These are phyloP conservation scores for Xylaria bambusicola DNA, from an alignment of 495 filamentous ascomycete genomes.

Conservation along the genomic window DNA sequence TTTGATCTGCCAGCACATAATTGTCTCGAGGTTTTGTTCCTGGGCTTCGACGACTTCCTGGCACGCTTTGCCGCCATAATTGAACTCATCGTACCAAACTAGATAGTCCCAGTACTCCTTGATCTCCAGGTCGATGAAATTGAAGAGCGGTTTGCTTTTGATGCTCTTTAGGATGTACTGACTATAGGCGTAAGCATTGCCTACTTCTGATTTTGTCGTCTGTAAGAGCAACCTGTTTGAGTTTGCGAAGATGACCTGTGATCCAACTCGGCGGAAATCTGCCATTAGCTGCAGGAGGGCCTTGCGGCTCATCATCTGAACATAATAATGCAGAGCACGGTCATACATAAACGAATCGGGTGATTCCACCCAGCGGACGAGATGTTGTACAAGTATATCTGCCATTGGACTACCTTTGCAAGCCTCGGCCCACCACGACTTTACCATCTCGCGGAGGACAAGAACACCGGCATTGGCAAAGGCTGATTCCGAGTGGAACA, in stretches of 20 bases:
- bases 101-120: constrained; percentile 99
- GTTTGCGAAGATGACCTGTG: constrained; percentile 88
- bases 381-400: constrained; percentile 95
- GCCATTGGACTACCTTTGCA: constrained; percentile 90
- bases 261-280: constrained; percentile 93
- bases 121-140: constrained; percentile 96
- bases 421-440: constrained; percentile 95
- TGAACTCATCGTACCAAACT: constrained; percentile 99
- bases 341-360: constrained; percentile 94
- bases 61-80: constrained; percentile 94
- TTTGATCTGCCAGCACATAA: constrained; percentile 98
- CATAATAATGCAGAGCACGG: constrained; percentile 93
- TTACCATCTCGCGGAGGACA: constrained; percentile 96
- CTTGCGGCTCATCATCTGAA: constrained; percentile 96
- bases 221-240: constrained; percentile 88
- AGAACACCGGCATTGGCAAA: constrained; percentile 88
- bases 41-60: constrained; percentile 79
- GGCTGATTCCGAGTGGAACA: constrained; percentile 84
- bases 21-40: constrained; percentile 81
- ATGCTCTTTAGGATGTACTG: constrained; percentile 98
- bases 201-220: constrained; percentile 94
- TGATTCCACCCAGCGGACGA: constrained; percentile 95
- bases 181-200: constrained; percentile 94
- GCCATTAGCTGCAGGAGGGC: constrained; percentile 96
- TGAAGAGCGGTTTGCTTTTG: constrained; percentile 89